Evolutionary conservation across 495 filamentous ascomycete genomes (phyloP).

Genomic region (Wilcoxina mikolae): DNA sequence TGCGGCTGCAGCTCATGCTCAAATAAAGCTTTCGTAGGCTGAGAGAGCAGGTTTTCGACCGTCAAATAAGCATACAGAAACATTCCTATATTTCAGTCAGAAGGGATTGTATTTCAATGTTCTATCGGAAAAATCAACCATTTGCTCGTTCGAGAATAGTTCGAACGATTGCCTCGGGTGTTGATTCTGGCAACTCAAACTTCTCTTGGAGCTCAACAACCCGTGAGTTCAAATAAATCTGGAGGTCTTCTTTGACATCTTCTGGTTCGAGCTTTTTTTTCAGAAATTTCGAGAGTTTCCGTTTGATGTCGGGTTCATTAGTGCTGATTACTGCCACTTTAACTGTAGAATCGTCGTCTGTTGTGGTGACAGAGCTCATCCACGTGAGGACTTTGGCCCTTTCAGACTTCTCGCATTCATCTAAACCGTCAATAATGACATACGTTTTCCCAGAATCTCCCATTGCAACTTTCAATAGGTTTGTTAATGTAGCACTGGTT

Average conservation of each 20-base stretch:
- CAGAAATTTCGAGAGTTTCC: slow-evolving; percentile 19
- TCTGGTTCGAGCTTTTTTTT: slow-evolving; percentile 19
- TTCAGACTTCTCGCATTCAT: slow-evolving; percentile 32
- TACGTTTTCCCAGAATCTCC: slow-evolving; percentile 21
- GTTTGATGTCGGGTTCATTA: slow-evolving; percentile 28
- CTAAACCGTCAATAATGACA: slow-evolving; percentile 36
- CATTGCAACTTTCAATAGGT: slow-evolving; percentile 28
- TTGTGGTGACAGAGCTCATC: slow-evolving; percentile 15
- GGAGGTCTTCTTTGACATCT: slow-evolving; percentile 29
- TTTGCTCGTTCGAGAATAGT: slow-evolving; percentile 18
- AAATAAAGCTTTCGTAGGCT: slow-evolving; percentile 25
- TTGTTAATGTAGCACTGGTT: slow-evolving; percentile 17
- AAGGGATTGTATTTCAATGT: background rate
- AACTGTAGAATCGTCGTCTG: slow-evolving; percentile 21
- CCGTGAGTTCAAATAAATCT: slow-evolving; percentile 20
- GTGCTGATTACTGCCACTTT: slow-evolving; percentile 34
- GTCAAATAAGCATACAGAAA: slow-evolving; percentile 38
- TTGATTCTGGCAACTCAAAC: slow-evolving; percentile 18
- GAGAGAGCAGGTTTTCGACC: slow-evolving; percentile 31
- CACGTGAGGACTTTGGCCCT: slow-evolving; percentile 24
- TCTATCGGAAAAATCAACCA: slow-evolving; percentile 6
- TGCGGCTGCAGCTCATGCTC: slow-evolving; percentile 26
- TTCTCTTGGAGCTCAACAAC: slow-evolving; percentile 21
- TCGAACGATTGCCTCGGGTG: slow-evolving; percentile 11
- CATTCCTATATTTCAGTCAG: slow-evolving; percentile 31